Percentiles rank a stretch among this genome's conserved stretches.
These are phyloP conservation scores for Candida vartiovaarae DNA, from an alignment of 805 yeast genomes.

Conservation along the genomic window DNA sequence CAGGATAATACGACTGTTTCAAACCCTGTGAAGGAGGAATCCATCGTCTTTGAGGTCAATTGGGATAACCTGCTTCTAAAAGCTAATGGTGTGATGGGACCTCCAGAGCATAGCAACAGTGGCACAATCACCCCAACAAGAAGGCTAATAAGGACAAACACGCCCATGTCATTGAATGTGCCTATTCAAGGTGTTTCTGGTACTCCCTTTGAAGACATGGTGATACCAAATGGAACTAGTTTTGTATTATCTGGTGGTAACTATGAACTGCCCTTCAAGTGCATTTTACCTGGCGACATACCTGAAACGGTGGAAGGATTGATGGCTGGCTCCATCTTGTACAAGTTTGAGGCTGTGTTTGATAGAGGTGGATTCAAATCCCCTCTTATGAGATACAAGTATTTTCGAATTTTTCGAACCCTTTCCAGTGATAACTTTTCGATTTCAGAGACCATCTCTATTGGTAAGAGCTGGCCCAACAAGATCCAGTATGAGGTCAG, in stretches of 20 bases:
- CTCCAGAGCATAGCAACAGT: background rate
- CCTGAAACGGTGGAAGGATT: conserved; percentile 89
- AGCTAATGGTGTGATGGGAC: conserved; percentile 22
- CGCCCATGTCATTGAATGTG: conserved; percentile 21
- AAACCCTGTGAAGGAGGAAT: conserved; percentile 41
- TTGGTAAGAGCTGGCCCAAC: conserved; percentile 85
- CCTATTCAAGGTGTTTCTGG: conserved; percentile 25
- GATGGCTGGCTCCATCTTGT: conserved; percentile 67
- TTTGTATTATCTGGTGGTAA: conserved; percentile 58
- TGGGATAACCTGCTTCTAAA: conserved; percentile 55
- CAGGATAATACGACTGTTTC: conserved; percentile 30
- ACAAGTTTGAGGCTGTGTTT: conserved; percentile 66
- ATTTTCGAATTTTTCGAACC: conserved; percentile 75
- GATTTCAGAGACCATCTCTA: conserved; percentile 78
- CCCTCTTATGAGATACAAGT: conserved; percentile 42
- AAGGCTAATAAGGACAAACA: conserved; percentile 16
- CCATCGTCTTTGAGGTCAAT: conserved; percentile 56
- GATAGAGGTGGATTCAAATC: conserved; percentile 55
- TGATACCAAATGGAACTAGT: conserved; percentile 17
- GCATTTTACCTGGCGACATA: conserved; percentile 67
- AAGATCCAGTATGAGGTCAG: conserved; percentile 83
- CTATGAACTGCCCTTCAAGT: conserved; percentile 80
- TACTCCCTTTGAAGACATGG: conserved; percentile 26
- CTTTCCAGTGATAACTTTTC: conserved; percentile 67
- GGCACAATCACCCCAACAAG: conserved; percentile 4